Evolutionary conservation across 1,284 basidiomycete genomes (phyloP).

Genomic region (Malassezia sp.): DNA sequence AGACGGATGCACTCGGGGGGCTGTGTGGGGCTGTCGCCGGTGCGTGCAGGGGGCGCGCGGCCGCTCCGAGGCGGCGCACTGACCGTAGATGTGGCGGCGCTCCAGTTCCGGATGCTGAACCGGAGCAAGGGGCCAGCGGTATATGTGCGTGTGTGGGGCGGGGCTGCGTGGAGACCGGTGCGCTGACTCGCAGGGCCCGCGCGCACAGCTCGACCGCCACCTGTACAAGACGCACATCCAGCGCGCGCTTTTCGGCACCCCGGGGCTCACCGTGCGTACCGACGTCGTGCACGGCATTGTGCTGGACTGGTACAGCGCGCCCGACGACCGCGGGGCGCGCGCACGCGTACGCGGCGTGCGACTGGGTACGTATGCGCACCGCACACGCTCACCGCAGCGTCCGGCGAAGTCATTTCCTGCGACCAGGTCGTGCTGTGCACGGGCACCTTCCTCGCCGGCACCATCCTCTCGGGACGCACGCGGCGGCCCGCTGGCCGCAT

Average conservation of each 20-base stretch:
- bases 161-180: no score
- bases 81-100: constrained; percentile 63
- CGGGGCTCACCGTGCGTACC: constrained; percentile 59
- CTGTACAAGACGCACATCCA: constrained; percentile 75
- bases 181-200: constrained; percentile 65
- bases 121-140: constrained; percentile 74
- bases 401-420: constrained; percentile 64
- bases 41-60: constrained; percentile 41
- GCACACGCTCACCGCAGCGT: constrained; percentile 53
- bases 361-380: constrained; percentile 20
- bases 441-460: constrained; percentile 75
- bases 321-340: constrained; percentile 46
- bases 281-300: constrained; percentile 70
- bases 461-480: constrained; percentile 73
- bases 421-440: constrained; percentile 75
- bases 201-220: constrained; percentile 73
- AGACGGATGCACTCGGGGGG: constrained; percentile 76
- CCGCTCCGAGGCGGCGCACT: background rate
- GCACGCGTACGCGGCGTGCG: constrained; percentile 59
- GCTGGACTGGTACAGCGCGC: constrained; percentile 50
- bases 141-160: no score
- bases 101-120: constrained; percentile 76
- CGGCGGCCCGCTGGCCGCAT: constrained; percentile 72
- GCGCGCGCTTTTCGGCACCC: constrained; percentile 55
- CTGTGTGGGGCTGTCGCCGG: no score